Evolutionary conservation across 2,329 filamentous ascomycete genomes (phyloP).

Genomic region (Aspergillus sp.): DNA sequence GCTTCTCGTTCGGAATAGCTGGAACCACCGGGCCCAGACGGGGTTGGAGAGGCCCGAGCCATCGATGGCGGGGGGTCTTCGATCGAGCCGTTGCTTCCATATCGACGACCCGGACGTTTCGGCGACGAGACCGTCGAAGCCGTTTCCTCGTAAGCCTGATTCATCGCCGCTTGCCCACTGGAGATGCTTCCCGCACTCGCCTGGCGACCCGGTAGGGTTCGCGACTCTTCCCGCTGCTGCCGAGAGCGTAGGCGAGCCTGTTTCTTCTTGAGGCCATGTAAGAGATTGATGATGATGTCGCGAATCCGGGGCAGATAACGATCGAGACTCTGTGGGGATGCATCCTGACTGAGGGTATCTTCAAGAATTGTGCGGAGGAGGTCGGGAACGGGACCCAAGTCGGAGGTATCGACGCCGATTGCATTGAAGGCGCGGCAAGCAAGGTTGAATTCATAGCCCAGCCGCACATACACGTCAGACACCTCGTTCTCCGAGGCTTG

Average conservation of each 20-base stretch:
- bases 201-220: constrained; percentile 39
- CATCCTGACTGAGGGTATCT: constrained; percentile 93
- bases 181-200: constrained; percentile 49
- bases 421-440: constrained; percentile 94
- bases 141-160: constrained; percentile 45
- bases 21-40: constrained; percentile 19
- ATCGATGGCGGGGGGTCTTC: constrained; percentile 31
- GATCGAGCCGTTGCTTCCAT: constrained; percentile 39
- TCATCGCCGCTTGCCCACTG: constrained; percentile 45
- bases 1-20: constrained; percentile 41
- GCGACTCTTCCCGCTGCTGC: constrained; percentile 51
- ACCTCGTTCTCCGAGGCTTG: constrained; percentile 91
- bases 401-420: constrained; percentile 92
- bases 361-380: constrained; percentile 86
- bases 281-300: constrained; percentile 96
- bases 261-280: constrained; percentile 95
- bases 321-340: constrained; percentile 88
- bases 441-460: constrained; percentile 99
- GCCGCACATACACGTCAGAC: constrained; percentile 93
- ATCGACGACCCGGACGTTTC: constrained; percentile 35
- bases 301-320: constrained; percentile 90
- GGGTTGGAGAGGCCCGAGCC: constrained; percentile 31
- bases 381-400: constrained; percentile 94
- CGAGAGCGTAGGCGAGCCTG: constrained; percentile 77
- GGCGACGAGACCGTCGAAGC: constrained; percentile 32